phyloP scores from a whole-genome alignment of 2,329 filamentous ascomycete genomes.

The Monilinia fructicola region DNA sequence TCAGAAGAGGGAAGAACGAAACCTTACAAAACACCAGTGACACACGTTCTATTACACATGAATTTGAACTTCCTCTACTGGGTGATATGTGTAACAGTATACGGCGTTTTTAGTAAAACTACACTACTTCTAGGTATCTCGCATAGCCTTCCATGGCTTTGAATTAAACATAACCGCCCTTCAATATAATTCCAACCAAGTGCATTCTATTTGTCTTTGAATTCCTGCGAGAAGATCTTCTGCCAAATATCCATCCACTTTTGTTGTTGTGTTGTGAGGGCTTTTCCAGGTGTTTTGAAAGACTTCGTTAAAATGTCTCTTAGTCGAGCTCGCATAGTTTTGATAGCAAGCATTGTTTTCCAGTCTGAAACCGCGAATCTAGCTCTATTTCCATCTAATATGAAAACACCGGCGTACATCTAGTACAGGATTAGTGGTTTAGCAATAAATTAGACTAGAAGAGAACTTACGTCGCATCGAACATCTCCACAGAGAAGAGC shows the following conservation, averaged over 20 bases:
- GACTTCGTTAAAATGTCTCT: conserved; percentile 71
- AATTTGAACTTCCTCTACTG: not conserved
- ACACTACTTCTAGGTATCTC: conserved; percentile 11
- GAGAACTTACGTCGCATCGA: conserved; percentile 68
- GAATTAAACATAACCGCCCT: not conserved
- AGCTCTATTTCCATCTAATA: conserved; percentile 83
- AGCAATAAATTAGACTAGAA: conserved; percentile 23
- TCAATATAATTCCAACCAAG: conserved; percentile 3
- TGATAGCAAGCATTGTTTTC: conserved; percentile 88
- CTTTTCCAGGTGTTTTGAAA: conserved; percentile 66
- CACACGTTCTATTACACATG: not conserved
- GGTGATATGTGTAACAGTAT: not conserved
- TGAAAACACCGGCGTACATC: conserved; percentile 83
- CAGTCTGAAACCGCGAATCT: conserved; percentile 83
- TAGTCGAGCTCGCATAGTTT: conserved; percentile 70
- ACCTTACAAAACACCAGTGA: no score
- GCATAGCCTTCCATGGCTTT: not conserved
- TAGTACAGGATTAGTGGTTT: conserved; percentile 41
- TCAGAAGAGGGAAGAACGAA: no score
- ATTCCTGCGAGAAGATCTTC: conserved; percentile 56
- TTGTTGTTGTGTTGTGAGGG: conserved; percentile 64
- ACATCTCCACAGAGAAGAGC: conserved; percentile 84
- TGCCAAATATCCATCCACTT: conserved; percentile 76
- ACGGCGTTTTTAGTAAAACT: not conserved
- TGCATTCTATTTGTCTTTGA: conserved; percentile 34